Base-by-base conservation (phyloP, 805 yeast genomes). In the Metschnikowia proteae region DNA sequence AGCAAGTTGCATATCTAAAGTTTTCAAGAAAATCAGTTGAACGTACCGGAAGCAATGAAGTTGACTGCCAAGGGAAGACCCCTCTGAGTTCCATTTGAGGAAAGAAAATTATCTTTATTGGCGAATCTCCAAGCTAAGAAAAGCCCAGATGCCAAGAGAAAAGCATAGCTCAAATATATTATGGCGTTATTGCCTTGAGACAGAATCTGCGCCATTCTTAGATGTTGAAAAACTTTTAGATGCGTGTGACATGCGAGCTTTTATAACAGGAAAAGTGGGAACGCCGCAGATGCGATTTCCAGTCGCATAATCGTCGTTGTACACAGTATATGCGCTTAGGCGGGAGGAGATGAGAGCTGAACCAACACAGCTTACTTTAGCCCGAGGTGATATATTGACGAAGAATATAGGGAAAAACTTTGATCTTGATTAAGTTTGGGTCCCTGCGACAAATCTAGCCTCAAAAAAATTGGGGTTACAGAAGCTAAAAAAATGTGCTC, bases 31-130 rank as follows among this genome's bases (percentile, higher is more conserved):
- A 48, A 50, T 30, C 25, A 25, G 6, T 25, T 17, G 17, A 17
- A 84, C 87, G 71, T 74, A 79, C 96, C 96, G 56, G 95, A 83
- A 44, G 97, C 97, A 47, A 91, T 81, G 63, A 91, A 91, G 65
- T 91, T 91, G 51, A 91, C 73, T 1, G 96, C 86, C 57, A 91
- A 71, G 0, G 96, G 96, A 11, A 88, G 31, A 27, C 89, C 95
- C 38, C 75, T 75, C 59, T 87, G 91, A 0, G 96, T 82, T 9
- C 94, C 84, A 67, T 90, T 88, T 3, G 91, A 83, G 2, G 90
- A 76, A 47, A 90, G 67, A 60, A 87, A 91, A 5, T 82, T 76
- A 36, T 75, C 73, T 38, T 73, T 70, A 44, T 77, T 72, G 33
- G 75, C 74, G 53, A 66, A 76, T 71, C 76, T 85, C 60, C 74